Evolutionary conservation across 352 stramenopile species (phyloP).

Genomic region (Phytophthora quininea): DNA sequence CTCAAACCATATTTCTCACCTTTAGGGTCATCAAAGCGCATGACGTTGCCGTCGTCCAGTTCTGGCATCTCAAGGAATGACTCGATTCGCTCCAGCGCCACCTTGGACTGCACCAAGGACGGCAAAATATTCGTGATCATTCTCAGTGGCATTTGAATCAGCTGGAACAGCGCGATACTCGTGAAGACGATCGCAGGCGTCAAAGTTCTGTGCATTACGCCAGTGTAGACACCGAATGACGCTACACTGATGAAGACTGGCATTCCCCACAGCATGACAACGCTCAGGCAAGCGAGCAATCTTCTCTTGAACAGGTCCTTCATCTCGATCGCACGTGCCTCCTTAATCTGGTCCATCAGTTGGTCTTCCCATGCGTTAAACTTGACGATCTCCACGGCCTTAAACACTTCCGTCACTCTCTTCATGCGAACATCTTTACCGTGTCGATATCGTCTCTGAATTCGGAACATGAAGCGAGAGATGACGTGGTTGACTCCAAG

Average conservation of each 20-base stretch:
- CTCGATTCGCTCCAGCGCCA: conserved; percentile 37
- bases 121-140: conserved; percentile 23
- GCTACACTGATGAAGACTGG: conserved; percentile 54
- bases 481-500: conserved; percentile 44
- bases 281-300: conserved; percentile 35
- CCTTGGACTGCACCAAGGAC: conserved; percentile 36
- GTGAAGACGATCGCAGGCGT: conserved; percentile 72
- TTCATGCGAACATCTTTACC: conserved; percentile 67
- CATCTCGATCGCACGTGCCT: conserved; percentile 40
- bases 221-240: conserved; percentile 51
- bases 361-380: conserved; percentile 92
- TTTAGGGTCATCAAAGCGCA: conserved; percentile 35
- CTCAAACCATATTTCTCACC: conserved; percentile 28
- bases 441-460: conserved; percentile 29
- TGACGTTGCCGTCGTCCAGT: conserved; percentile 23
- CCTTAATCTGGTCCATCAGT: conserved; percentile 69
- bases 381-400: conserved; percentile 92
- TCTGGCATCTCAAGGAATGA: conserved; percentile 34
- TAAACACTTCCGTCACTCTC: conserved; percentile 62
- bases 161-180: conserved; percentile 74
- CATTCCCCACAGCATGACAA: conserved; percentile 52
- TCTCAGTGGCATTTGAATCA: conserved; percentile 44
- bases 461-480: conserved; percentile 36
- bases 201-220: conserved; percentile 84
- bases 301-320: conserved; percentile 35